These are phyloP conservation scores for Myxozyma vanderwaltii DNA, from an alignment of 805 yeast species.

Conservation along the genomic window DNA sequence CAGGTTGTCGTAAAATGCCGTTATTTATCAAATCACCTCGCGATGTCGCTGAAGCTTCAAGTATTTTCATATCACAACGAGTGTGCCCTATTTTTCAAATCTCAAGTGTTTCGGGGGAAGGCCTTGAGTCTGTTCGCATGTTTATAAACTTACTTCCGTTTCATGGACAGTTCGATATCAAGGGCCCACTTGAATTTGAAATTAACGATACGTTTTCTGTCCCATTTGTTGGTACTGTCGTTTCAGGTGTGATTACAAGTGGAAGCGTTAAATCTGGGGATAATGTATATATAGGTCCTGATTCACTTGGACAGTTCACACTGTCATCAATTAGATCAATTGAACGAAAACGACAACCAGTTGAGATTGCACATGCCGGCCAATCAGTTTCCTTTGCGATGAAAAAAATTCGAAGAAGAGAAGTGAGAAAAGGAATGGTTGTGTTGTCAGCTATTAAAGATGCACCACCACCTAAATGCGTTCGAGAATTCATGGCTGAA, in stretches of 20 bases:
- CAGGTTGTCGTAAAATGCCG: slow-evolving; percentile 34
- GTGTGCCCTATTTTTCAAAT: slow-evolving; percentile 33
- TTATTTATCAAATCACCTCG: slow-evolving; percentile 21
- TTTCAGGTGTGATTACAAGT: slow-evolving; percentile 29
- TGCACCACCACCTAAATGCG: slow-evolving; percentile 22
- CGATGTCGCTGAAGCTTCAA: slow-evolving; percentile 30
- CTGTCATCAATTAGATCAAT: slow-evolving; percentile 27
- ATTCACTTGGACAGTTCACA: slow-evolving; percentile 32
- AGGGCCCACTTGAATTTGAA: slow-evolving; percentile 29
- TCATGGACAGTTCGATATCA: slow-evolving; percentile 27
- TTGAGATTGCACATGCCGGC: slow-evolving; percentile 32
- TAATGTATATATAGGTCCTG: slow-evolving; percentile 32
- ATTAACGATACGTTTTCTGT: slow-evolving; percentile 34
- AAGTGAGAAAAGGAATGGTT: slow-evolving; percentile 35
- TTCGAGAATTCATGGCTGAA: slow-evolving; percentile 33
- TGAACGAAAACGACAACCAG: slow-evolving; percentile 33
- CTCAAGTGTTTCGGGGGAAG: slow-evolving; percentile 33
- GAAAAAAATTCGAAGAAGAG: slow-evolving; percentile 27
- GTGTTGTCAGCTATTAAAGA: slow-evolving; percentile 14
- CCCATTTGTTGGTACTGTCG: slow-evolving; percentile 35
- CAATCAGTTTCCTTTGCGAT: slow-evolving; percentile 33
- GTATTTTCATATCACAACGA: slow-evolving; percentile 31
- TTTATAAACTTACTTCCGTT: slow-evolving; percentile 31
- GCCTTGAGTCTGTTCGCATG: slow-evolving; percentile 30
- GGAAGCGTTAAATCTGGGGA: slow-evolving; percentile 31